These are phyloP conservation scores for Hericium erinaceus DNA, from an alignment of 768 basidiomycete genomes.

Conservation along the genomic window DNA sequence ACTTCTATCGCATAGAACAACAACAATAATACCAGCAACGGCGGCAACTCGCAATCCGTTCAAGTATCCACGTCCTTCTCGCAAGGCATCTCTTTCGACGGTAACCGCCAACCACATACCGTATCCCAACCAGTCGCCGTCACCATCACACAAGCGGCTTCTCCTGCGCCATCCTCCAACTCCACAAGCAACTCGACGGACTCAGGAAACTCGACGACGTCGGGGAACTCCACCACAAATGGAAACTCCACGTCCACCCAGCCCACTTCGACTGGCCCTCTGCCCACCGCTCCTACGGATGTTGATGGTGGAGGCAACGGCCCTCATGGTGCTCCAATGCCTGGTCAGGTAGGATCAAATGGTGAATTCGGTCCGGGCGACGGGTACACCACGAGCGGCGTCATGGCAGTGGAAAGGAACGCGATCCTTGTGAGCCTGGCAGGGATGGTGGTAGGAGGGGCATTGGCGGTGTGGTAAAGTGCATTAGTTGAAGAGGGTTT, in stretches of 20 bases:
- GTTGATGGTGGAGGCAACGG: conserved; percentile 42
- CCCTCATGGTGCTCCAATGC: conserved; percentile 46
- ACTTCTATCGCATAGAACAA: conserved; percentile 2
- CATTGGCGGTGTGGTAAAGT: conserved; percentile 11
- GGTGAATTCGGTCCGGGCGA: conserved; percentile 63
- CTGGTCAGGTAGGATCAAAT: conserved; percentile 35
- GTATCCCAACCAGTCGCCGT: conserved; percentile 33
- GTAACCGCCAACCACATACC: conserved; percentile 34
- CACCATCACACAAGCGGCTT: conserved; percentile 31
- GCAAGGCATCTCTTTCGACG: conserved; percentile 27
- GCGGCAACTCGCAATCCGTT: neutral
- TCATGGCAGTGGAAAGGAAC: conserved; percentile 35
- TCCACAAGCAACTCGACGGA: neutral
- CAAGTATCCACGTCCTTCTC: conserved; percentile 18
- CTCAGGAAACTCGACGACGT: conserved; percentile 13
- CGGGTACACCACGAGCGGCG: conserved; percentile 47
- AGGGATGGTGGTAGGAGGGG: conserved; percentile 26
- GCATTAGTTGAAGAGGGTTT: neutral
- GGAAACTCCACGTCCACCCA: conserved; percentile 18
- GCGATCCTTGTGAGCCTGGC: conserved; percentile 33
- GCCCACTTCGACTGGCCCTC: conserved; percentile 31
- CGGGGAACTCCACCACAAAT: conserved; percentile 17
- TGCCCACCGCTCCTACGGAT: conserved; percentile 52
- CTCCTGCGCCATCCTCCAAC: neutral
- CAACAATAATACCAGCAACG: conserved; percentile 6